Evolutionary conservation across 345 rosid species (phyloP).

Genomic region (Clausena lansium): DNA sequence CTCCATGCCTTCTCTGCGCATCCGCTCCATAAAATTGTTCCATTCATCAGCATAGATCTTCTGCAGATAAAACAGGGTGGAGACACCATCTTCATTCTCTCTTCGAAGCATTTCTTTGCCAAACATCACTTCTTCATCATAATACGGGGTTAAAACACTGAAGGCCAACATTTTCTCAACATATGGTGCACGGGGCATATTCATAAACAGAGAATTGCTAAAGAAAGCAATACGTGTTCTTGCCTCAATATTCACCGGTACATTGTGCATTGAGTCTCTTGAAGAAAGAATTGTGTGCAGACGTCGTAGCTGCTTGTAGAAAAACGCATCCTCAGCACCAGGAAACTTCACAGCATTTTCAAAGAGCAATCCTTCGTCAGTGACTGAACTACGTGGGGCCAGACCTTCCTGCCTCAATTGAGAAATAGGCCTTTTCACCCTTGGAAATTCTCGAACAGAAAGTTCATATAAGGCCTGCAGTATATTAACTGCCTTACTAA

Average conservation of each 20-base stretch:
- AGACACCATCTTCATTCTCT: slow-evolving; percentile 89
- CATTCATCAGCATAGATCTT: slow-evolving; percentile 87
- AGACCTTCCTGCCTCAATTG: slow-evolving; percentile 61
- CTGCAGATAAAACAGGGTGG: slow-evolving; percentile 80
- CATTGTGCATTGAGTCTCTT: slow-evolving; percentile 77
- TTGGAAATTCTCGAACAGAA: slow-evolving; percentile 61
- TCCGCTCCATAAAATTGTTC: slow-evolving; percentile 79
- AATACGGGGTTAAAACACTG: slow-evolving; percentile 88
- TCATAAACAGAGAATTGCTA: slow-evolving; percentile 92
- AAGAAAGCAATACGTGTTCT: slow-evolving; percentile 88
- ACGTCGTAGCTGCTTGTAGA: slow-evolving; percentile 70
- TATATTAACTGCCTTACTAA: slow-evolving; percentile 54
- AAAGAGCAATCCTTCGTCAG: slow-evolving; percentile 64
- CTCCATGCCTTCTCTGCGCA: slow-evolving; percentile 77
- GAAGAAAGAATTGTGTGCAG: slow-evolving; percentile 73
- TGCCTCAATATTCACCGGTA: slow-evolving; percentile 80
- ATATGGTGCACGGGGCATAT: slow-evolving; percentile 81
- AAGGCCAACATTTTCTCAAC: slow-evolving; percentile 97
- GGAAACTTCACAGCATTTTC: slow-evolving; percentile 71
- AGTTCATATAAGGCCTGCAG: slow-evolving; percentile 85
- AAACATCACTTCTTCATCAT: slow-evolving; percentile 78
- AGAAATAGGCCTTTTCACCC: slow-evolving; percentile 21
- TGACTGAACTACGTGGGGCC: slow-evolving; percentile 40
- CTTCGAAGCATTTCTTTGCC: slow-evolving; percentile 60
- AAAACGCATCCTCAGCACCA: slow-evolving; percentile 51